Percentiles rank a stretch among this genome's conserved stretches.
Evolutionary conservation across 192 early-diverging fungal species (phyloP).

Genomic region (Diversispora epigaea): DNA sequence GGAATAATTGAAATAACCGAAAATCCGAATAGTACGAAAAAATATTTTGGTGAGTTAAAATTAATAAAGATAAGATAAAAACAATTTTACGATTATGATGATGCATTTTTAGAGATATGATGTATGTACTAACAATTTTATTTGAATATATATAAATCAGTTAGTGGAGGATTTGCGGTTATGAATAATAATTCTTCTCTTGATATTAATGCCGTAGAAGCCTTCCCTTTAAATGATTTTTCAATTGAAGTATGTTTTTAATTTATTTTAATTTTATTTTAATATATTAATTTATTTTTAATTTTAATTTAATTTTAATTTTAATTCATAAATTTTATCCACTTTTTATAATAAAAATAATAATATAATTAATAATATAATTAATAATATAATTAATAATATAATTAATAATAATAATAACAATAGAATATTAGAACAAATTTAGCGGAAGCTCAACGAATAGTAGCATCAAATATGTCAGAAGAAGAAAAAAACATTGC

Average conservation of each 20-base stretch:
- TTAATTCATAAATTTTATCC: neutral
- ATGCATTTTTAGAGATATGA: neutral
- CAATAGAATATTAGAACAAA: constrained; percentile 66
- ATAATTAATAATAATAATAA: neutral
- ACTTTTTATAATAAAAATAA: neutral
- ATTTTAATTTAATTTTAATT: neutral
- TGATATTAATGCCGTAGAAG: constrained; percentile 97
- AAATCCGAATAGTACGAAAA: constrained; percentile 69
- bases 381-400: neutral
- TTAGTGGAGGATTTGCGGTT: constrained; percentile 93
- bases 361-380: neutral
- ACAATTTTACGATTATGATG: too few relatives aligned
- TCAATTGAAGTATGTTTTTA: constrained; percentile 63
- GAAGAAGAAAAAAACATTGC: constrained; percentile 81
- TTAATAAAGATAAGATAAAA: neutral
- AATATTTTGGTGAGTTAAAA: constrained; percentile 84
- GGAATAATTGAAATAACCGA: constrained; percentile 83
- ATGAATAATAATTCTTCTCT: constrained; percentile 95
- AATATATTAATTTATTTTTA: neutral
- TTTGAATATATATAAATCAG: constrained; percentile 41
- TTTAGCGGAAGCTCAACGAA: constrained; percentile 80
- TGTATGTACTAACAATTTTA: neutral
- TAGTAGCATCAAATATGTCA: constrained; percentile 57
- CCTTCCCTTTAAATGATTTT: constrained; percentile 84
- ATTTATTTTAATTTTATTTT: neutral